Evolutionary conservation across 495 filamentous ascomycete species (phyloP), one percentile per base, ranked within the genome.

Genomic region (Wilcoxina mikolae): DNA sequence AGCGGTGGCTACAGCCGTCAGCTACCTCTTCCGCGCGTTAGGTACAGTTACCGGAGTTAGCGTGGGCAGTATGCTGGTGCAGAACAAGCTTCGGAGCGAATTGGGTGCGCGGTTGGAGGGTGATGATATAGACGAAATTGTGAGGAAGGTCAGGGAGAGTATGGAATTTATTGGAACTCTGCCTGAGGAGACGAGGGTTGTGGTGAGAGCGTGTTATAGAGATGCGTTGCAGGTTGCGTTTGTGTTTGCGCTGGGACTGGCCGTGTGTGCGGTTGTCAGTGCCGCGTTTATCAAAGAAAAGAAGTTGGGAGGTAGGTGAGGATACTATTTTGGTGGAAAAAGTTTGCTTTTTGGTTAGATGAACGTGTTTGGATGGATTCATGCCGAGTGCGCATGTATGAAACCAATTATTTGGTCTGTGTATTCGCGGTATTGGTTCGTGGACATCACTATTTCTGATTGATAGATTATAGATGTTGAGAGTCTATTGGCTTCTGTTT

Each of bases 11-110:
- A 89, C 85, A 11, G 87, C 87, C 1, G 88, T 84, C 65, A 85
- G 79, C 1, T 94, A 93, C 66, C 76, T 93, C 1, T 94, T 94
- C 73, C 80, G 87, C 3, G 82, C 83, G 3, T 71, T 93, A 9
- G 87, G 87, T n/a, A 80, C 78, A 3, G 80, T 86, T 7, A 74
- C 85, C 18, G 85, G 86, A 7, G 67, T 93, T 33, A 82, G 81
- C 22, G 64, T 85, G 23, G 74, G 78, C 12, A 77, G 84, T 0
- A 87, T 83, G 2, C 73, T 87, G 15, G 75, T 87, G 17, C 87
- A 94, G 64, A 80, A 84, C 56, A 71, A 72, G 10, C 71, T 94
- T 22, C 74, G 84, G 3, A 68, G 63, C 2, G 70, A 76, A 29
- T 70, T 93, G n/a, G 67, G 69, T 20, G 67, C 63, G 12, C 70